These are phyloP conservation scores for Phaseolus lunatus DNA, from an alignment of 306 rosid genomes.

Conservation along the genomic window DNA sequence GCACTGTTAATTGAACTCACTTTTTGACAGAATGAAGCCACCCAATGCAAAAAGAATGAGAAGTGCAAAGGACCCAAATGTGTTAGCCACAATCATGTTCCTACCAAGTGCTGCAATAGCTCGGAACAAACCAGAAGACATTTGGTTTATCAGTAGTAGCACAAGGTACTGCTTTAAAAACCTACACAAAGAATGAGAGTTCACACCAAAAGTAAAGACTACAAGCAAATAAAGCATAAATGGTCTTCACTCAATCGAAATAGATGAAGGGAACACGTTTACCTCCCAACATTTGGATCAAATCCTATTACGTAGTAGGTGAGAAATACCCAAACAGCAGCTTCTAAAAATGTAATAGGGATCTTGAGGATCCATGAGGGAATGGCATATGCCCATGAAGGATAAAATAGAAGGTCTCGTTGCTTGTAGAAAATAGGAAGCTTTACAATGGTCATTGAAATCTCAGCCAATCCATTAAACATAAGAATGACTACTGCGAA, in stretches of 20 bases:
- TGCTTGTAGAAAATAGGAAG: slow-evolving; percentile 75
- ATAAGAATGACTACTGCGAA: slow-evolving; percentile 47
- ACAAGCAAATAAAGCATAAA: slow-evolving; percentile 19
- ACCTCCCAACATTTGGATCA: slow-evolving; percentile 67
- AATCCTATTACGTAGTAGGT: slow-evolving; percentile 65
- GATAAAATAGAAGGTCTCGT: slow-evolving; percentile 65
- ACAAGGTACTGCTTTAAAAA: slow-evolving; percentile 54
- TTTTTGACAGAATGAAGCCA: slow-evolving; percentile 59
- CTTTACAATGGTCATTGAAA: slow-evolving; percentile 57
- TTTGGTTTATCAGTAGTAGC: slow-evolving; percentile 51
- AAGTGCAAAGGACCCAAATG: slow-evolving; percentile 48
- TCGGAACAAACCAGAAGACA: slow-evolving; percentile 64
- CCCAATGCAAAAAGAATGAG: slow-evolving; percentile 48
- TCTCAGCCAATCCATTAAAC: slow-evolving; percentile 66
- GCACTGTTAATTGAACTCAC: slow-evolving; percentile 32
- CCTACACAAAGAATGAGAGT: slow-evolving; percentile 44
- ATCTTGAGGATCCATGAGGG: slow-evolving; percentile 62
- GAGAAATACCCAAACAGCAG: slow-evolving; percentile 60
- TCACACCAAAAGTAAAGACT: slow-evolving; percentile 15
- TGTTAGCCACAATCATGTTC: slow-evolving; percentile 53
- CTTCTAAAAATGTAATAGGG: slow-evolving; percentile 57
- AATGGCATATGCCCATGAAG: slow-evolving; percentile 70
- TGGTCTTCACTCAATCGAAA: background rate
- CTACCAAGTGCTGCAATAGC: slow-evolving; percentile 58
- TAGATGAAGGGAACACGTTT: slow-evolving; percentile 14